Evolutionary conservation across 176 grass and related monocot genomes (phyloP), one percentile per base, ranked within the genome.

Genomic region (Carex pumila): DNA sequence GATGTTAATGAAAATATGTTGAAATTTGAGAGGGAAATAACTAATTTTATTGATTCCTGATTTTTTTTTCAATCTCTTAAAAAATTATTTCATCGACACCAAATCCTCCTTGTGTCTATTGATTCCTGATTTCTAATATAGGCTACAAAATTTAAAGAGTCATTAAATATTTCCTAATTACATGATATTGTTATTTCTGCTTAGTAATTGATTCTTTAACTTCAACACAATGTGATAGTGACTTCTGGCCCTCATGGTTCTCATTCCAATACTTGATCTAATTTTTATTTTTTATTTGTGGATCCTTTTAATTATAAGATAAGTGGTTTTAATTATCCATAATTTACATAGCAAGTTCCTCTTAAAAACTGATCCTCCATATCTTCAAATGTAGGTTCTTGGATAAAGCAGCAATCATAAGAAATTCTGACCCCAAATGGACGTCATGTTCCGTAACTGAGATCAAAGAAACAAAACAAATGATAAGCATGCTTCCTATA

Each of bases 381-480:
- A 74, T 82, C 7, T 32, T 11, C 29, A 58, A 78, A 61, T 59
- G 8, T 50, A 90, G 89, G 64, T 98, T 95, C 65, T 88, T 98
- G 11, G 87, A 91, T 74, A 94, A 87, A 81, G 92, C 91, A 32
- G 95, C 88, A 2, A 87, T 94, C 0, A 90, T 87, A 58, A 15
- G 53, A 2, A 74, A 45, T 74, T 47, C 60, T 43, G 43, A 43
- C 55, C n/a, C 82, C 0, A 12, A 75, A 74, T 83, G 91, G 90
- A 43, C 79, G 4, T 73, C 90, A 49, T 97, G 94, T 87, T 82
- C 88, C 1, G 68, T 85, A 50, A 94, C 90, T 6, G 11, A 97
- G 36, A 92, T 94, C 22, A 90, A 94, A 78, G 94, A 97, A 84
- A 90, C 92, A 55, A 93, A 98, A 84, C 91, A 89, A 84, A 93